Base-by-base conservation (phyloP, 2,329 filamentous ascomycete species). In the Sporothrix dimorphospora region DNA sequence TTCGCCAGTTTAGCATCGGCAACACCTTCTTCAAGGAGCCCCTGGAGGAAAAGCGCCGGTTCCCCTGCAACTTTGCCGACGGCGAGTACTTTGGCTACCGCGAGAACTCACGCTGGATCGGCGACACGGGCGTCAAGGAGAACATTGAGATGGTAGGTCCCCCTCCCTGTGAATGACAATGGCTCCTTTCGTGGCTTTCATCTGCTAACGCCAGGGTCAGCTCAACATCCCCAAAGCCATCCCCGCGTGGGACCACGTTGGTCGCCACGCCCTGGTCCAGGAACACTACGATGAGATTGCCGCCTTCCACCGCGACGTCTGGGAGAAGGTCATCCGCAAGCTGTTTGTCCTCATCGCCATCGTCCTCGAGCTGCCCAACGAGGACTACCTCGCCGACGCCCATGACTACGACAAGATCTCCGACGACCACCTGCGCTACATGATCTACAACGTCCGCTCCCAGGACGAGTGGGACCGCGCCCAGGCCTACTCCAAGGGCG, bases 401-500 rank as follows among this genome's bases (percentile, higher is more conserved):
- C 86, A 88, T 75, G 79, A 79, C n/a, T 89, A 87, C 74, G 81
- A 86, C 14, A 78, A 83, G 49, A 79, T 82, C 30, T 83, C 83
- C 42, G 86, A 87, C 72, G 83, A 85, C 72, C 85, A 87, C 75
- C 80, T 87, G n/a, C 83, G 86, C 11, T 87, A 86, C 77, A 87
- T 87, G 85, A 81, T 84, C 70, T 87, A 87, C 75, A 80, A 82
- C 47, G 79, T 81, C 0, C 82, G 85, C 40, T 80, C 79, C 0
- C 75, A 80, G 24, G 81, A 82, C 12, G 81, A 83, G 45, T 84
- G 82, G 77, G 72, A 74, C 49, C 45, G 70, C n/a, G 74, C 72
- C 24, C 70, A 73, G 63, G 72, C 71, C 19, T 74, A 73, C 51
- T 73, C 59, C 70, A 53, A 72, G 40, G 95, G 95, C 72, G 94